phyloP scores from a whole-genome alignment of 129 eudicot genomes.

The Tagetes patula region DNA sequence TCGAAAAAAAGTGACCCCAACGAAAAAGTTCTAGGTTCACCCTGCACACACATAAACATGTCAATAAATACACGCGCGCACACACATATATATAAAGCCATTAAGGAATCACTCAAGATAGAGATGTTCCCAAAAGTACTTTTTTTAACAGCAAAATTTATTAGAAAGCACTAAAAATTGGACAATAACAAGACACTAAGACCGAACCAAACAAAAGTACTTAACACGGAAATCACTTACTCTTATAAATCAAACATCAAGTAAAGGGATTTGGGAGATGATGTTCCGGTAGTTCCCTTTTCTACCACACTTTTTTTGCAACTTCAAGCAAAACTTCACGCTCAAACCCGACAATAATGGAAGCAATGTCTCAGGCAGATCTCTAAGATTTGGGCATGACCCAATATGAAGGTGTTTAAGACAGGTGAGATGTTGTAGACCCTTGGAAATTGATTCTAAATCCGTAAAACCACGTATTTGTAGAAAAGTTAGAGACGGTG shows the following conservation, averaged over 20 bases:
- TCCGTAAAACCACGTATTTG: neutral
- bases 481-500: conserved; percentile 12
- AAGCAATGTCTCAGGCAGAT: conserved; percentile 6
- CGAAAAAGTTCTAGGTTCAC: too few relatives aligned
- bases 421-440: conserved; percentile 20
- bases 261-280: conserved; percentile 25
- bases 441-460: conserved; percentile 13
- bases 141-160: too few relatives aligned
- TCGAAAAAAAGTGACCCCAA: too few relatives aligned
- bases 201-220: too few relatives aligned
- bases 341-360: neutral
- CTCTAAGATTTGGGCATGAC: conserved; percentile 21
- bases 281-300: conserved; percentile 21
- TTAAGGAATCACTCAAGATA: too few relatives aligned
- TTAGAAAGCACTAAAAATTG: too few relatives aligned
- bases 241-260: conserved; percentile 6
- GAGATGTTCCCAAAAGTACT: too few relatives aligned
- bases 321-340: neutral
- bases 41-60: too few relatives aligned
- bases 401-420: neutral
- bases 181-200: too few relatives aligned
- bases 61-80: too few relatives aligned
- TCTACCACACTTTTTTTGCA: conserved; percentile 11
- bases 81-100: too few relatives aligned
- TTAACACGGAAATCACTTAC: too few relatives aligned